Evolutionary conservation across 768 basidiomycete species (phyloP), one percentile per base, ranked within the genome.

Genomic region (Panaeolus cyanescens): DNA sequence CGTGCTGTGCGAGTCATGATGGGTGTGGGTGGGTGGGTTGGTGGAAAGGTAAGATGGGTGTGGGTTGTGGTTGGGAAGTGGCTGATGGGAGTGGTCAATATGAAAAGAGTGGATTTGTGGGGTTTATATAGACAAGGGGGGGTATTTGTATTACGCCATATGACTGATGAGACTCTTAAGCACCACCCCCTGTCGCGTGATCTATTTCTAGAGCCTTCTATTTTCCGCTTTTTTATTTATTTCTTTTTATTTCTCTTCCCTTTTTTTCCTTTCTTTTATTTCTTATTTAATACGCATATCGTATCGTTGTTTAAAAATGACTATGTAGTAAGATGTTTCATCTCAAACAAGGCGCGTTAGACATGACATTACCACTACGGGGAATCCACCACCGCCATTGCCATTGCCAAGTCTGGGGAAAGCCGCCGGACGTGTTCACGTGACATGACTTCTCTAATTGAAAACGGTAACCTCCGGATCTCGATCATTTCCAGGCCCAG

Each of bases 1-100:
- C 92, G 90, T 65, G 82, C 87, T 56, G 92, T 93, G 69, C 92
- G 90, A 61, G 91, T 93, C 91, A 93, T 93, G 71, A 39, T 79
- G 45, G 31, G 25, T 54, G 20, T 32, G 40, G 19, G 45, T 13
- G 19, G 31, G 30, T n/a, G 40, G 30, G 62, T 30, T 55, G 31
- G 30, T 32, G 13, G 25, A 25, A 37, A 58, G 57, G 32, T 30
- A 36, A 36, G 61, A 22, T 55, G 37, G 55, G 42, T 17, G 56
- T 66, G 39, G 15, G 64, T 60, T 59, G 62, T 56, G 40, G 59
- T 63, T 56, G 31, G 19, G 32, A 54, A 56, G 55, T 62, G 56
- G 33, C 61, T 39, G 39, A 33, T 25, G 65, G 32, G 56, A 42
- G 54, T 60, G 30, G 57, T 32, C 58, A 36, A 55, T 33, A 33